A percentile compares a stretch with the other conserved stretches of the same genome.
phyloP scores from a whole-genome alignment of 768 basidiomycete species.

The Pleurotus pulmonarius region DNA sequence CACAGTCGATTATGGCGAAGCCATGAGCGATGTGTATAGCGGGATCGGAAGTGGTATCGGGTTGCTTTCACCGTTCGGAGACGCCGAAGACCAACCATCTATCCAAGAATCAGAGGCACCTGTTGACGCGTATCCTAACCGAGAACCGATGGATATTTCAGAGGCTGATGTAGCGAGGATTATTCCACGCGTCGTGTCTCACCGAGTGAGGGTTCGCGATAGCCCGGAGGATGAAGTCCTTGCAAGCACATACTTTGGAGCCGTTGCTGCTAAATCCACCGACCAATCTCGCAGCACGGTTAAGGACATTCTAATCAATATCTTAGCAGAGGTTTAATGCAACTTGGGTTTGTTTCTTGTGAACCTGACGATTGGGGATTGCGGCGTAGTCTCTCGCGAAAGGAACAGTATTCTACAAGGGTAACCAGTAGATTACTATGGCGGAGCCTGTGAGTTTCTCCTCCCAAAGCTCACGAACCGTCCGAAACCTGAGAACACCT shows the following conservation, averaged over 20 bases:
- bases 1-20: conserved; percentile 1
- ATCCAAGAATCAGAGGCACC: not conserved
- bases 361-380: too few species aligned
- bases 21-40: conserved; percentile 5
- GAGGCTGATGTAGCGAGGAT: conserved; percentile 75
- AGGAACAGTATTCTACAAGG: not conserved
- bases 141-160: conserved; percentile 48
- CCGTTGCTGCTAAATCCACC: conserved; percentile 21
- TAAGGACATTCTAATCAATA: conserved; percentile 62
- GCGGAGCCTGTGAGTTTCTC: conserved; percentile 43
- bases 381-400: not conserved
- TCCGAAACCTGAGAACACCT: conserved; percentile 86
- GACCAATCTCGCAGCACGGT: conserved; percentile 36
- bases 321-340: conserved; percentile 46
- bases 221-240: conserved; percentile 70
- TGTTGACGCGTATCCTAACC: not conserved
- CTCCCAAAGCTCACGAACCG: conserved; percentile 88
- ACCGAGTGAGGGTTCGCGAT: conserved; percentile 68
- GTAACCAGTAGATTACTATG: not conserved
- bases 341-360: not conserved
- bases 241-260: conserved; percentile 59
- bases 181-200: conserved; percentile 68
- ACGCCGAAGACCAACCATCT: not conserved
- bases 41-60: conserved; percentile 6
- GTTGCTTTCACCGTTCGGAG: conserved; percentile 3